Evolutionary conservation across 2,329 filamentous ascomycete species (phyloP), one percentile per base, ranked within the genome.

Genomic region (Bipolaris zeicola): DNA sequence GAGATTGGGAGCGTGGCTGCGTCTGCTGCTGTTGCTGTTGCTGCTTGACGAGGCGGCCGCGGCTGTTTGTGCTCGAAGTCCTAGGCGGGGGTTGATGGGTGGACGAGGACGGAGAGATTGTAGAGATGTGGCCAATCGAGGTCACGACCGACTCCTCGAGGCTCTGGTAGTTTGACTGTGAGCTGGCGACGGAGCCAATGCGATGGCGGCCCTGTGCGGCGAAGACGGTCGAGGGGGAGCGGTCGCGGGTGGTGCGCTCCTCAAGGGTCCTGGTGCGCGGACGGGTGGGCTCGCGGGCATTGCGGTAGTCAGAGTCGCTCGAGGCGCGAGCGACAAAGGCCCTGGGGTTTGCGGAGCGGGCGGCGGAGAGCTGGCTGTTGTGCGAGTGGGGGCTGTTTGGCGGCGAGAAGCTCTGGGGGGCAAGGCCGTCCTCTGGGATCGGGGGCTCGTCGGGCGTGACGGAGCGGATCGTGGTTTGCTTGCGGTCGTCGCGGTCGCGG

Each of bases 111-210:
- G 73, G 66, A 10, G 76, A 73, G 38, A 76, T 73, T 55, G 71
- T 77, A 13, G 73, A 76, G 34, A 74, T 74, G 58, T 79, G 76
- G 18, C 77, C 77, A 45, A 79, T 79, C 47, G 73, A 77, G 7
- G 72, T 74, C 14, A 76, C 71, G 42, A 77, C 69, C 22, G 72
- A 72, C 60, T 78, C 77, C 58, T 77, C 75, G 49, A 75, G 65
- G 60, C 70, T 72, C 63, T 81, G 76, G 46, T 82, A 80, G 47
- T 81, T 79, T 45, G 84, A 80, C 4, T 86, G 83, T 50, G 52
- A 55, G 34, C 87, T 88, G 64, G 89, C 87, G 65, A 91, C 85
- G 26, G 89, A 91, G 47, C 89, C 87, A 41, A 91, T 85, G 49
- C 89, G 83, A 65, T 87, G 85, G 49, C 89, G 83, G 64, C 78